These are phyloP conservation scores for Geotrichum siamense DNA, from an alignment of 1,139 yeast genomes.

Conservation along the genomic window DNA sequence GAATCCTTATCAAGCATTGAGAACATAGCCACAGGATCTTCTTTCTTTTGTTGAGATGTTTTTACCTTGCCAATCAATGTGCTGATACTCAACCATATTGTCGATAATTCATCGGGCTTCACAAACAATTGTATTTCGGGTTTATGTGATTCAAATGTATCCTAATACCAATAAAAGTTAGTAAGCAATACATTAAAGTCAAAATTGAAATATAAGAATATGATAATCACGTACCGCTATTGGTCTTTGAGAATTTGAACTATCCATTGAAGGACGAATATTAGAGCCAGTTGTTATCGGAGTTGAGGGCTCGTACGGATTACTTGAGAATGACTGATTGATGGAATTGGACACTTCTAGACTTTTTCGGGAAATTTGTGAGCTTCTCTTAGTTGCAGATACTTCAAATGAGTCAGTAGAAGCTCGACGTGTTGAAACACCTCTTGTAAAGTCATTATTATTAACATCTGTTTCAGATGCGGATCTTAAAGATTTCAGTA, in stretches of 20 bases:
- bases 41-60: conserved; percentile 33
- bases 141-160: not conserved
- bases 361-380: not conserved
- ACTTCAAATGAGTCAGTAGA: not conserved
- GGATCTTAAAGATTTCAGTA: not conserved
- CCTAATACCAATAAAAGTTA: not conserved
- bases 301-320: not conserved
- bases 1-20: conserved; percentile 54
- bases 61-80: conserved; percentile 40
- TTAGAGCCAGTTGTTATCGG: not conserved
- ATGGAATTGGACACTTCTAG: not conserved
- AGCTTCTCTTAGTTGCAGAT: not conserved
- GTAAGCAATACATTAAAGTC: not conserved
- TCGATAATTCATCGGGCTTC: conserved; percentile 59
- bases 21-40: conserved; percentile 55
- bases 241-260: not conserved
- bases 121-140: conserved; percentile 40
- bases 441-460: not conserved
- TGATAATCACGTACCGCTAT: too few species aligned
- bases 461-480: not conserved
- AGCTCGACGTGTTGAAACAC: not conserved
- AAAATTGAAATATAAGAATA: too few species aligned
- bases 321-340: not conserved
- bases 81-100: conserved; percentile 55
- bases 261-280: not conserved